A percentile compares a stretch with the other conserved stretches of the same genome.
phyloP scores from a whole-genome alignment of 1,284 basidiomycete genomes.

The Sphaerobolus stellatus region DNA sequence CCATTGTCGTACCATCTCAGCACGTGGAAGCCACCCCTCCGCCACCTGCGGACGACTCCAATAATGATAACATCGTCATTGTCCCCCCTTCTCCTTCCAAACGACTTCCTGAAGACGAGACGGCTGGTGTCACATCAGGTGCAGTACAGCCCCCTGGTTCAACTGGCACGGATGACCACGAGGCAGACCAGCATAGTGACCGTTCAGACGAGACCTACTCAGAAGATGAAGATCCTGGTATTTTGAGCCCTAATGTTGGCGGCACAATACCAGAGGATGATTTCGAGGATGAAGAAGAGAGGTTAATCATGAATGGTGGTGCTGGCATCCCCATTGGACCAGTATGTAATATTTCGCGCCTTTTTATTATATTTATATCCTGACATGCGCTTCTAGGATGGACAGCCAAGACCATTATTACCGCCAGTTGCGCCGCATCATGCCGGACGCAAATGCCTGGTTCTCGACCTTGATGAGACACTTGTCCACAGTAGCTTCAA shows the following conservation, averaged over 20 bases:
- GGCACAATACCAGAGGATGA: slow-evolving; percentile 38
- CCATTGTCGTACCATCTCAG: slow-evolving; percentile 1
- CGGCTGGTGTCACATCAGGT: slow-evolving; percentile 64
- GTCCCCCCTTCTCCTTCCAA: slow-evolving; percentile 53
- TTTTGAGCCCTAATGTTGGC: slow-evolving; percentile 48
- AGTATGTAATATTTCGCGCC: slow-evolving; percentile 42
- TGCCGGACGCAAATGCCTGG: slow-evolving; percentile 85
- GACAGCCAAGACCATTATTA: slow-evolving; percentile 79
- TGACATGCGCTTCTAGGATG: slow-evolving; percentile 55
- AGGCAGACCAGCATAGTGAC: slow-evolving; percentile 32
- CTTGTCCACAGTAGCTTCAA: slow-evolving; percentile 93
- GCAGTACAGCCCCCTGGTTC: slow-evolving; percentile 73
- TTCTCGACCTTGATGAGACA: slow-evolving; percentile 95
- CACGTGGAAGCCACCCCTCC: slow-evolving; percentile 10
- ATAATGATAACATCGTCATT: slow-evolving; percentile 36
- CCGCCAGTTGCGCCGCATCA: slow-evolving; percentile 75
- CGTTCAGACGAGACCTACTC: slow-evolving; percentile 32
- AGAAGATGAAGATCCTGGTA: slow-evolving; percentile 43
- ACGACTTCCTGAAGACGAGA: slow-evolving; percentile 46
- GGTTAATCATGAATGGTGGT: slow-evolving; percentile 77
- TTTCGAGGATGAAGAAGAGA: slow-evolving; percentile 75
- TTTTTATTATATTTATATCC: neutral
- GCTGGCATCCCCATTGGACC: slow-evolving; percentile 80
- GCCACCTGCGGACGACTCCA: slow-evolving; percentile 24
- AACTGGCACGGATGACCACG: slow-evolving; percentile 48